A percentile compares a stretch with the other conserved stretches of the same genome.
Conservation (phyloP, 2,329 filamentous ascomycete species). For the Trichoderma sp. region DNA sequence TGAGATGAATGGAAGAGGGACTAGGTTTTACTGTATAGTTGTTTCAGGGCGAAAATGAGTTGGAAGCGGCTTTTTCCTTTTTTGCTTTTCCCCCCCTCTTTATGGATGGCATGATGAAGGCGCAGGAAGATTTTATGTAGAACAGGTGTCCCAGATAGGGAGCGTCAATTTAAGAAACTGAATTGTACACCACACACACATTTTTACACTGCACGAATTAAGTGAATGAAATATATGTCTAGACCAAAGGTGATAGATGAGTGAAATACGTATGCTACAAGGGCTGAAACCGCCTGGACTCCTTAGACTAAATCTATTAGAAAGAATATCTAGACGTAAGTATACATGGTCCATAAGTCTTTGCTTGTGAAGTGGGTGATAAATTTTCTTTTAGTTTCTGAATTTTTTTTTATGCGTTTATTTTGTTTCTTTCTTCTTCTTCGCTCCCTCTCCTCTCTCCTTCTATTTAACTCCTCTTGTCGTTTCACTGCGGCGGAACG, state of each 20-base stretch:
- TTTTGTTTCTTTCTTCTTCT: background rate
- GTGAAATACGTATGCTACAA: background rate
- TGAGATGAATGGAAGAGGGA: background rate
- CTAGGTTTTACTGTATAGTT: background rate
- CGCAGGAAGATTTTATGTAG: background rate
- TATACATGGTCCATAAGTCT: background rate
- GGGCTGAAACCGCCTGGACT: background rate
- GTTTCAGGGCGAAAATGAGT: conserved; percentile 1
- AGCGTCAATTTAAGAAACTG: background rate
- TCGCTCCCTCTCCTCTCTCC: background rate
- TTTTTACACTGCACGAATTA: background rate
- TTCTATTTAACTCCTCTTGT: background rate
- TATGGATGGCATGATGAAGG: background rate
- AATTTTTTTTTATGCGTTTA: background rate
- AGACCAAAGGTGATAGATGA: background rate
- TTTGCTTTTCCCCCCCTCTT: background rate
- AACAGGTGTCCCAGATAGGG: background rate
- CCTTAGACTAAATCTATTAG: background rate
- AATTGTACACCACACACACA: background rate
- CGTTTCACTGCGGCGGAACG: conserved; percentile 60
- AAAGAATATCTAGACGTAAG: conserved; percentile 2
- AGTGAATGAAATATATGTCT: background rate
- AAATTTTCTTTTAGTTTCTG: background rate
- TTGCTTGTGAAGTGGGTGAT: background rate
- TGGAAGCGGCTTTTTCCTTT: background rate